Base-by-base conservation (phyloP, 2,329 filamentous ascomycete species). In the Ophiostoma quercus region DNA sequence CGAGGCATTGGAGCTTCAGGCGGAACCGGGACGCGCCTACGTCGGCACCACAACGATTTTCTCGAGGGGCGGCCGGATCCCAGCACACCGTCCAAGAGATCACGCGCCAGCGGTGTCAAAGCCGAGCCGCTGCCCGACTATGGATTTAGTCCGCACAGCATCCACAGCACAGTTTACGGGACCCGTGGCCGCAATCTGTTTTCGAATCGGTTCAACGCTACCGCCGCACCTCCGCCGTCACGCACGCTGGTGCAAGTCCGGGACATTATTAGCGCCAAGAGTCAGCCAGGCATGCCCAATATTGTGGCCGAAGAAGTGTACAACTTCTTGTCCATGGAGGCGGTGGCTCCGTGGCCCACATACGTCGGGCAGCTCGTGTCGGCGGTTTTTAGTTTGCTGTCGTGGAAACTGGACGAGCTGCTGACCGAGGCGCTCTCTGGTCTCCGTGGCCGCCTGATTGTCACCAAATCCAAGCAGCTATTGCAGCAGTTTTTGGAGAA, bases 281-380 rank as follows among this genome's bases (percentile, higher is more conserved):
- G 84, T 34, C 81, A 81, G 22, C 83, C 86, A 0, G 87, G 88
- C 0, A 81, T 88, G 73, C 87, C 87, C 0, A 83, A 84, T 7
- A 81, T 87, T 0, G 84, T 87, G 0, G 84, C 88, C 0, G 83
- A 85, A 0, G 84, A 86, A 51, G 87, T 90, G 0, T 87, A 88
- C 29, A 84, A 88, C 37, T 80, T 81, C 0, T 80, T 91, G 19
- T 87, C 85, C 65, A 79, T 82, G 19, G 78, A 84, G n/a, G 84
- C 85, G 0, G 84, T 91, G 1, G 75, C 77, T 8, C 83, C 85
- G 1, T 92, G 90, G 90, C 75, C 82, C 1, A 74, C 75, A 0
- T 87, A 87, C 0, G 80, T 88, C 66, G 75, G 82, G 0, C 79
- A 75, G 0, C 86, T 87, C 65, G 76, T 87, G 6, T 73, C 78